Evolutionary conservation across 441 rosid species (phyloP), one percentile per base, ranked within the genome.

Genomic region (Populus hybrid): DNA sequence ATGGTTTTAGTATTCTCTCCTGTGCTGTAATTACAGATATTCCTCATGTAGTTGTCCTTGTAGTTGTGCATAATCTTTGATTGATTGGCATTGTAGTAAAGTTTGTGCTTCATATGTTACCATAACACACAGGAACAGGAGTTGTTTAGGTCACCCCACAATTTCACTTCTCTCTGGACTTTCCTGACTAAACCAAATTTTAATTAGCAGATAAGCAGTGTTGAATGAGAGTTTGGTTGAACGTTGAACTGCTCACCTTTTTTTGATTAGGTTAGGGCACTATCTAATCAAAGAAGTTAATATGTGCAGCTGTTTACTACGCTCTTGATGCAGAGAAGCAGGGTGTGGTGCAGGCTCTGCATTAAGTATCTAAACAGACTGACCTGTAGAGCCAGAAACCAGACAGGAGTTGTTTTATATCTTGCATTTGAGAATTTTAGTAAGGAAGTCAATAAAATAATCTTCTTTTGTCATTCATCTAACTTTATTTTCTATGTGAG

Each of bases 271-370:
- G 76, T 32, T 72, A 78, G 66, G 67, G 78, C 68, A 57, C 74
- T 65, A 66, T 38, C 18, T 76, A 83, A 69, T 67, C 74, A 71
- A 79, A 75, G 81, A 77, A 78, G 87, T 88, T 90, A 84, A 88
- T 85, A 40, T 63, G 11, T 82, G 73, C 61, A 82, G 88, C 90
- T 82, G 84, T 85, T 86, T 85, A 81, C 81, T 79, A 78, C 85
- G 87, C 84, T 88, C 86, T 89, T 85, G 87, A 88, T 90, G 92
- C 95, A 89, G 90, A 88, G 88, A 84, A 78, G 87, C 88, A 79
- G 82, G 86, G 76, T 84, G 77, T 83, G 90, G 83, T 86, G 87
- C 89, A 77, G 84, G 87, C 89, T 87, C 89, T 86, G 91, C 87
- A 85, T 80, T 87, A 89, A 91, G 78, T 76, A 79, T 84, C 83